Base-by-base conservation (phyloP, 768 basidiomycete genomes). In the Suillus subalutaceus region DNA sequence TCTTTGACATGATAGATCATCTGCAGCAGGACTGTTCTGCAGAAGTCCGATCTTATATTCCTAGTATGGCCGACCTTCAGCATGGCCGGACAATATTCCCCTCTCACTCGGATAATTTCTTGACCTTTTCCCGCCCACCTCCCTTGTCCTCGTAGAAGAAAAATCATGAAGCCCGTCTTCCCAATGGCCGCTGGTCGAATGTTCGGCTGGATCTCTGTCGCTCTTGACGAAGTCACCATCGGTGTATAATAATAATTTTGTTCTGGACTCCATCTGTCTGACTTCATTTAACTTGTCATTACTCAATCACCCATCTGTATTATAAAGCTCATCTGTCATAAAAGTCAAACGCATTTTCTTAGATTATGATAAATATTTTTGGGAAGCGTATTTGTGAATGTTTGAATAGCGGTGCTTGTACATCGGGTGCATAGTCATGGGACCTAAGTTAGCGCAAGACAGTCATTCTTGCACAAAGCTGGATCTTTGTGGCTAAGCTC, bases 11-110 rank as follows among this genome's bases (percentile, higher is more conserved):
- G 50, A 78, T 83, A 53, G 74, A 77, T 30, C 80, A 77, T 56
- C 80, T 92, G 50, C 83, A 82, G 48, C 79, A 78, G 63, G 90
- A 92, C 73, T 66, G 73, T 52, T 89, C 88, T 59, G 79, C 80
- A 68, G 88, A 90, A 72, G 90, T 91, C 64, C 83, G 80, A 70
- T 82, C 88, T 53, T 92, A 87, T 70, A 81, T 88, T 64, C 81
- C 78, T 46, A 73, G 77, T 62, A 66, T 78, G n/a, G 66, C 71
- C 64, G 67, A 64, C 58, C 60, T 68, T 63, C 63, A 64, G 48
- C 67, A 55, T 43, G 56, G 74, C 56, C 65, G 35, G 20, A n/a
- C 55, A 10, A 62, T 64, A 35, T 69, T 70, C 43, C 40, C 26
- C 58, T 63, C 69, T 20, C 68, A 44, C 37, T 63, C 70, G 46